Conservation (phyloP, 176 grass and related monocot species). For the Puccinellia tenuiflora region DNA sequence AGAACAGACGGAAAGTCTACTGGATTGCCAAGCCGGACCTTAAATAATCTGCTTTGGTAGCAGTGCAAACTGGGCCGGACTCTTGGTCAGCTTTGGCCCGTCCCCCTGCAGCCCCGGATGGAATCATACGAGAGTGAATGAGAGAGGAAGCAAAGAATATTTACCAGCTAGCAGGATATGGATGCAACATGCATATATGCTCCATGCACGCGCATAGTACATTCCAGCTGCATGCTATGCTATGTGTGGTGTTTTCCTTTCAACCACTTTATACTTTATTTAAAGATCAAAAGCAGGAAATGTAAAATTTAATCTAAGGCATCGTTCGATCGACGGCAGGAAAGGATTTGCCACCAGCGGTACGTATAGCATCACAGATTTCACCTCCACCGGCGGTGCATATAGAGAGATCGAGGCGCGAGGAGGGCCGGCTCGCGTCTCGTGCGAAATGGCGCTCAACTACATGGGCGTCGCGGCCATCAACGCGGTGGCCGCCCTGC, state of each 20-base stretch:
- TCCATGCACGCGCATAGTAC: not conserved
- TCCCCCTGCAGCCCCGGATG: not conserved
- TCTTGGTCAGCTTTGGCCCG: not conserved
- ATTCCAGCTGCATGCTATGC: not conserved
- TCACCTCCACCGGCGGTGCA: not conserved
- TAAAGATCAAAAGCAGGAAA: not conserved
- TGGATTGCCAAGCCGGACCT: too few species aligned
- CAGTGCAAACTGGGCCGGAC: not conserved
- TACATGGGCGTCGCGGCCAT: constrained; percentile 49
- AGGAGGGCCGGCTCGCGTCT: not conserved
- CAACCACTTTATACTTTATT: not conserved
- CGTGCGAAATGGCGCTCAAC: constrained; percentile 52
- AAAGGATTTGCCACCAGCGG: not conserved
- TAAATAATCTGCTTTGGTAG: not conserved
- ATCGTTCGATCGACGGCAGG: not conserved
- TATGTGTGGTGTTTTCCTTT: not conserved
- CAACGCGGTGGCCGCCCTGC: constrained; percentile 55
- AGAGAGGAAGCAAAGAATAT: not conserved
- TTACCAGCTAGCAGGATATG: not conserved
- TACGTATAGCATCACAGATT: not conserved
- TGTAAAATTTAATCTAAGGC: not conserved
- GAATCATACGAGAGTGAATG: not conserved
- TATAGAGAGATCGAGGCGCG: not conserved
- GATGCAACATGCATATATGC: not conserved
- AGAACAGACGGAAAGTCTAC: too few species aligned